Conservation (phyloP, 2,329 filamentous ascomycete genomes). For the Pseudogymnoascus pannorum region DNA sequence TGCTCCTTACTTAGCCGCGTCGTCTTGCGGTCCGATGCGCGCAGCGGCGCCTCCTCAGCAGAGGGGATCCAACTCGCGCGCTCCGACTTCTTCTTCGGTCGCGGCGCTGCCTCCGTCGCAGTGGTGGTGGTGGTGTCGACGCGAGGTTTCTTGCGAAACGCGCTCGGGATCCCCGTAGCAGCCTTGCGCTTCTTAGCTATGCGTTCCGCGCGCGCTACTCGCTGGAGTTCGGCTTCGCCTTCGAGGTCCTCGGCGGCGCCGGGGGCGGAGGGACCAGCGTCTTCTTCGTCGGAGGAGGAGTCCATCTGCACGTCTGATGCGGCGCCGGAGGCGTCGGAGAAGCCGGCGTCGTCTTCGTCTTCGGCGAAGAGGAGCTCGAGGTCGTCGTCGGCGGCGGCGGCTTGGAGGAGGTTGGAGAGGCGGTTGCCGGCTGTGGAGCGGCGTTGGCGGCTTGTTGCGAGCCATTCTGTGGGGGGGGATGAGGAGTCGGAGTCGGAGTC, state of each 20-base stretch:
- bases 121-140: too few species aligned
- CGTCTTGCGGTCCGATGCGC: constrained; percentile 54
- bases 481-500: constrained; percentile 16
- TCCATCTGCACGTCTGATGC: constrained; percentile 78
- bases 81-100: constrained; percentile 62
- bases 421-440: constrained; percentile 79
- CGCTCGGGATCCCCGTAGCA: constrained; percentile 63
- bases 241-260: constrained; percentile 58
- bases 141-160: constrained; percentile 70
- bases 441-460: constrained; percentile 65
- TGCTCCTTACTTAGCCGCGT: constrained; percentile 53
- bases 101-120: constrained; percentile 30
- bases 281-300: constrained; percentile 76
- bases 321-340: constrained; percentile 59
- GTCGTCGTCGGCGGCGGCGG: constrained; percentile 55
- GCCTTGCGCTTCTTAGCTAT: constrained; percentile 73
- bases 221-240: constrained; percentile 81
- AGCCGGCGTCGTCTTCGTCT: constrained; percentile 60
- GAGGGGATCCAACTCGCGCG: constrained; percentile 63
- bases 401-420: constrained; percentile 69
- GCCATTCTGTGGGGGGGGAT: constrained; percentile 48
- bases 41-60: constrained; percentile 51
- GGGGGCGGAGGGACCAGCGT: constrained; percentile 55
- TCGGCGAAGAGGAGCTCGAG: constrained; percentile 72
- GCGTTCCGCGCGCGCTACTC: constrained; percentile 62